Evolutionary conservation across 106 monocot species (phyloP).

Genomic region (Dioscorea zingiberensis): DNA sequence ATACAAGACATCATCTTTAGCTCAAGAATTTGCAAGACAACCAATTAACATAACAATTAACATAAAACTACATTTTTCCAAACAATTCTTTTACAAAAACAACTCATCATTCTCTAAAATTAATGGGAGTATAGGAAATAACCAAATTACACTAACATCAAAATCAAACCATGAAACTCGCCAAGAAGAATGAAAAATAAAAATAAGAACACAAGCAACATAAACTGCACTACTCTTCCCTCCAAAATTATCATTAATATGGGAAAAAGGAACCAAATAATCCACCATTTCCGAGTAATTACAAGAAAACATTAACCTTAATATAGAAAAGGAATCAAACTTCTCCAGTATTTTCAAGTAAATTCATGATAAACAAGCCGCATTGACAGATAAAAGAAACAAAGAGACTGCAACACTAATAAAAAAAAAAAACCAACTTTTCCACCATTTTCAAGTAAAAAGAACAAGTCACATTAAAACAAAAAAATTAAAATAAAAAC

Average conservation of each 20-base stretch:
- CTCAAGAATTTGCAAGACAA: background rate
- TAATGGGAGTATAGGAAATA: background rate
- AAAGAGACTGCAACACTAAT: background rate
- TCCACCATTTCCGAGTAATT: too few relatives aligned
- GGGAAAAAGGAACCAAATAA: too few relatives aligned
- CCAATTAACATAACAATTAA: background rate
- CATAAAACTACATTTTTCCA: background rate
- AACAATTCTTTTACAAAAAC: background rate
- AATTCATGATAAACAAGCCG: too few relatives aligned
- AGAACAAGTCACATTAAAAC: background rate
- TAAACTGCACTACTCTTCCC: too few relatives aligned
- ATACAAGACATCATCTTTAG: constrained; percentile 2
- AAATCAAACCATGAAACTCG: background rate
- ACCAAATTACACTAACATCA: background rate
- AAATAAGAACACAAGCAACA: too few relatives aligned
- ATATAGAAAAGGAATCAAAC: too few relatives aligned
- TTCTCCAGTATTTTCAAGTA: too few relatives aligned
- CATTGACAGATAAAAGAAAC: too few relatives aligned
- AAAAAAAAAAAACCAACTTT: background rate
- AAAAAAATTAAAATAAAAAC: too few relatives aligned
- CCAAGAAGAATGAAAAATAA: too few relatives aligned
- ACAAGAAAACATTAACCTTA: too few relatives aligned
- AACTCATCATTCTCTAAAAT: background rate
- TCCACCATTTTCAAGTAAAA: background rate
- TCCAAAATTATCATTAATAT: too few relatives aligned